Evolutionary conservation across 208 protist species (phyloP).

Genomic region (Naegleria lovaniensis): DNA sequence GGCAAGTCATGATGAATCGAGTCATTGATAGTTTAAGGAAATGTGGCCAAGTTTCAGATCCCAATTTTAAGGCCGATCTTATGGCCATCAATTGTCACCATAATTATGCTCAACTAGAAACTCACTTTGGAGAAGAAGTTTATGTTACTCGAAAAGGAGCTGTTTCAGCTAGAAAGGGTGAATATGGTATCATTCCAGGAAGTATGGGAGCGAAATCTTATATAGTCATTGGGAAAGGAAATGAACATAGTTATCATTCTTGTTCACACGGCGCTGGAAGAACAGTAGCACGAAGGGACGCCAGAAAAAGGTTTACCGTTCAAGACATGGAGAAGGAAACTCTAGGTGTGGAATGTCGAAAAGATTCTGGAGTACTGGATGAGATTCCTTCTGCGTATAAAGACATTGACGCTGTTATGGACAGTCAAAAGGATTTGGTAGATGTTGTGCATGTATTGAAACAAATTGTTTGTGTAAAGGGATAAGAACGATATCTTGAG

Average conservation of each 20-base stretch:
- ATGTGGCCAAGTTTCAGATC: slow-evolving; percentile 35
- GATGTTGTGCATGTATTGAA: slow-evolving; percentile 60
- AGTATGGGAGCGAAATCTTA: slow-evolving; percentile 73
- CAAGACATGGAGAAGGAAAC: slow-evolving; percentile 62
- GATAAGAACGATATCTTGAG: too few species aligned
- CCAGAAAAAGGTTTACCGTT: slow-evolving; percentile 65
- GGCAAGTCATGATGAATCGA: slow-evolving; percentile 67
- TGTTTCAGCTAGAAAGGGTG: slow-evolving; percentile 58
- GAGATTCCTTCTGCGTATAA: slow-evolving; percentile 75
- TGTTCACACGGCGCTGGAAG: slow-evolving; percentile 73
- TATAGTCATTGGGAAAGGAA: slow-evolving; percentile 74
- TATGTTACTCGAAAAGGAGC: slow-evolving; percentile 78
- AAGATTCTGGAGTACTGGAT: slow-evolving; percentile 63
- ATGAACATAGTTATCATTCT: slow-evolving; percentile 56
- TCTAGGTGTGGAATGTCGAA: slow-evolving; percentile 37
- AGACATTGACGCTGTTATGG: slow-evolving; percentile 71
- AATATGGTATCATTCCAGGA: slow-evolving; percentile 73
- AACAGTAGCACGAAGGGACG: slow-evolving; percentile 60
- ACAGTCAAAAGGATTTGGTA: slow-evolving; percentile 63
- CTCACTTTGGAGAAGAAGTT: slow-evolving; percentile 45
- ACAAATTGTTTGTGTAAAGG: slow-evolving; percentile 75
- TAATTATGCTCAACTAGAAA: slow-evolving; percentile 58
- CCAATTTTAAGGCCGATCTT: slow-evolving; percentile 19
- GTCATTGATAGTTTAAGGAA: slow-evolving; percentile 57
- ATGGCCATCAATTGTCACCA: slow-evolving; percentile 77